These are phyloP conservation scores for Sisymbrium irio DNA, from an alignment of 345 rosid species.

Conservation along the genomic window DNA sequence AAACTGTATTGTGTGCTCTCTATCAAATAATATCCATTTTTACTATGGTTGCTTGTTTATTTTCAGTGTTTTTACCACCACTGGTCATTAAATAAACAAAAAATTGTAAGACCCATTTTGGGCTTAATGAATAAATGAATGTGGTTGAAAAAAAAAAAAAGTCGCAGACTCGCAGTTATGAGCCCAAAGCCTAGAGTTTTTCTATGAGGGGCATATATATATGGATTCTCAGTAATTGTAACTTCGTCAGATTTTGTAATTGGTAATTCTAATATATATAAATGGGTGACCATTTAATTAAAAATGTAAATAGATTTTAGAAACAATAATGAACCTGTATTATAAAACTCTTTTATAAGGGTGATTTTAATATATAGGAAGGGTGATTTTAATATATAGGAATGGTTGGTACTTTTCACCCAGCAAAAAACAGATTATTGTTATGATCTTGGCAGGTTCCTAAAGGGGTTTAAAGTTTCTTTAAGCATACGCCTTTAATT, in stretches of 20 bases:
- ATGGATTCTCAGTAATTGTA: not conserved
- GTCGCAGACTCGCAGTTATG: not conserved
- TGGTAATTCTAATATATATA: too few relatives aligned
- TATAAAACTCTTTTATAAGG: too few relatives aligned
- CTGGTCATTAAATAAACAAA: too few relatives aligned
- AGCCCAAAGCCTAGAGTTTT: not conserved
- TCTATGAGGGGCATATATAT: not conserved
- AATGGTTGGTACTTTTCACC: constrained; percentile 7
- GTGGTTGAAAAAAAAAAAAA: too few relatives aligned
- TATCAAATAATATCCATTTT: not conserved
- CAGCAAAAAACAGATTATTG: not conserved
- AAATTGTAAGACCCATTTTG: too few relatives aligned
- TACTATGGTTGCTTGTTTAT: not conserved
- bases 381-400: too few relatives aligned
- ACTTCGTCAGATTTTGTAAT: not conserved
- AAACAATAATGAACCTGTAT: too few relatives aligned
- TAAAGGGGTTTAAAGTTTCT: constrained; percentile 18
- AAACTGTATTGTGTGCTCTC: not conserved
- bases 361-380: too few relatives aligned
- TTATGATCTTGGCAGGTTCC: not conserved
- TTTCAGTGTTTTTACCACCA: not conserved
- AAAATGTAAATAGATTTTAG: too few relatives aligned
- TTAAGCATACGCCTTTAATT: constrained; percentile 19
- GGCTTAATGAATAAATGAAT: too few relatives aligned
- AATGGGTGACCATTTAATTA: too few relatives aligned